These are phyloP conservation scores for Crataegus laevigata DNA, from an alignment of 306 rosid species.

Conservation along the genomic window DNA sequence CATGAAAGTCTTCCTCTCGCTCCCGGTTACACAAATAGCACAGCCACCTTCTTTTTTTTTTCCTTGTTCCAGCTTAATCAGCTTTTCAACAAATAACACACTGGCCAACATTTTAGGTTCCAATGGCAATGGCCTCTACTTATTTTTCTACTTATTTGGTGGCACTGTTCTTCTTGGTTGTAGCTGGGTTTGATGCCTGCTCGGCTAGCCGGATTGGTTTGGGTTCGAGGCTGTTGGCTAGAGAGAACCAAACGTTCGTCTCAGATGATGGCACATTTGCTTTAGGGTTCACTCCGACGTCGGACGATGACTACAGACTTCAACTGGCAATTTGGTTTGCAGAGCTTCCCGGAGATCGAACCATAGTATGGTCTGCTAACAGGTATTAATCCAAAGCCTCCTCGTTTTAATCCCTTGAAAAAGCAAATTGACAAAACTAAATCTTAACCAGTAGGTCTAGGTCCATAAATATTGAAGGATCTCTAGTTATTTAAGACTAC, in stretches of 20 bases:
- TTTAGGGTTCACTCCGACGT: constrained; percentile 56
- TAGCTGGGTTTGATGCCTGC: constrained; percentile 14
- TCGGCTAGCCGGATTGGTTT: constrained; percentile 43
- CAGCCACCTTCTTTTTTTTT: background rate
- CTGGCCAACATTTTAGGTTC: background rate
- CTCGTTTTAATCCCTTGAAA: background rate
- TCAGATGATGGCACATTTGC: constrained; percentile 86
- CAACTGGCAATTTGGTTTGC: constrained; percentile 76
- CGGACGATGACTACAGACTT: constrained; percentile 19
- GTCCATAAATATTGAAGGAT: no score
- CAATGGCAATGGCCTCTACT: constrained; percentile 32
- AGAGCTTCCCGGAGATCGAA: constrained; percentile 65
- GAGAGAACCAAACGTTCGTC: constrained; percentile 38
- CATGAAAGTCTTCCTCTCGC: background rate
- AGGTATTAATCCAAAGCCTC: constrained; percentile 29
- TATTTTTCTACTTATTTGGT: constrained; percentile 8
- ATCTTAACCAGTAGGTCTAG: no score
- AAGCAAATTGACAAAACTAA: background rate
- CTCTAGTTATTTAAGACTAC: no score
- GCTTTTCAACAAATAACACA: background rate
- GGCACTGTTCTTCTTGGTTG: constrained; percentile 11
- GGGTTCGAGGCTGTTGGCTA: constrained; percentile 58
- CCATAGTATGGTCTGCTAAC: constrained; percentile 69
- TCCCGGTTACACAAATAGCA: background rate
- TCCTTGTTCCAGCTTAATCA: background rate